Conservation (phyloP, 305 asterid genomes). For the Solanum hybrid region DNA sequence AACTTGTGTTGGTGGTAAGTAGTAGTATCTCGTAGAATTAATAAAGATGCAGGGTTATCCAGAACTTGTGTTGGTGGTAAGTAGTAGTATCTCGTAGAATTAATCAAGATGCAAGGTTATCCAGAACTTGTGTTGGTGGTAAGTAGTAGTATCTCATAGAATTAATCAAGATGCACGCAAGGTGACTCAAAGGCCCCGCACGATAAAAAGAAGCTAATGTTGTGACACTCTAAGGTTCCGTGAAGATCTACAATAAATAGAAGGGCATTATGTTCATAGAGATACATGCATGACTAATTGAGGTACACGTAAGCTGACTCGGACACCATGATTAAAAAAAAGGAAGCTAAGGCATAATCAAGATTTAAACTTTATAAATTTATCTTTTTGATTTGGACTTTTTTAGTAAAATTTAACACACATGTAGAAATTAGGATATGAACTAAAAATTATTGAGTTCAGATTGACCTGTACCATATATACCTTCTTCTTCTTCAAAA, state of each 20-base stretch:
- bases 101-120: not conserved
- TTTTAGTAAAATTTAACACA: not conserved
- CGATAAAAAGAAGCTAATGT: not conserved
- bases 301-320: fast-evolving
- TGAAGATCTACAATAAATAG: not conserved
- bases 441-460: not conserved
- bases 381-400: not conserved
- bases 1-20: not conserved
- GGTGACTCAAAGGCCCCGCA: not conserved
- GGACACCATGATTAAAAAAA: not conserved
- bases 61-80: too few relatives aligned
- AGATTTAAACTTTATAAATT: not conserved
- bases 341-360: not conserved
- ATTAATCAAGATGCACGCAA: not conserved
- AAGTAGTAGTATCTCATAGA: not conserved
- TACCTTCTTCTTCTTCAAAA: not conserved
- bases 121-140: not conserved
- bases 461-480: not conserved
- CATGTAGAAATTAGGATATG: not conserved
- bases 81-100: too few relatives aligned
- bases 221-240: not conserved
- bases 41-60: too few relatives aligned
- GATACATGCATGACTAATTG: not conserved
- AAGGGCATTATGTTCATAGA: not conserved
- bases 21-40: not conserved